A percentile compares a stretch with the other conserved stretches of the same genome.
Evolutionary conservation across 495 filamentous ascomycete genomes (phyloP).

Genomic region (Neurospora sp.): DNA sequence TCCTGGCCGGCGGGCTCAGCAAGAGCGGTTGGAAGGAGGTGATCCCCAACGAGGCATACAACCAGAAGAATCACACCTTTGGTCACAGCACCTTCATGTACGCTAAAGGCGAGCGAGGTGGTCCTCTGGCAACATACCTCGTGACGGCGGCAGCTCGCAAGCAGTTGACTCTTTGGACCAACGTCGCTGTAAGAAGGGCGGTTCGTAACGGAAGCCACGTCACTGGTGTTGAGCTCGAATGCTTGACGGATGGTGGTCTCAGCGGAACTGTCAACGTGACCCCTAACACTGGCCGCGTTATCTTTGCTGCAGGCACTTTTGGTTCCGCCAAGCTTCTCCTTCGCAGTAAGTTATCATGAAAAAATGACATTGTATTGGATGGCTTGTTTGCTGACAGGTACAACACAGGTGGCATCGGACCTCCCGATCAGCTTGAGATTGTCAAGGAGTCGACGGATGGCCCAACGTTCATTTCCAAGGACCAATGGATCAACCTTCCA

Average conservation of each 20-base stretch:
- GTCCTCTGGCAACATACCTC: slow-evolving; percentile 66
- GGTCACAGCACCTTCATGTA: slow-evolving; percentile 63
- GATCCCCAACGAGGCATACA: slow-evolving; percentile 47
- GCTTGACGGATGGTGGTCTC: slow-evolving; percentile 41
- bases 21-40: slow-evolving; percentile 52
- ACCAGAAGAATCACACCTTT: slow-evolving; percentile 55
- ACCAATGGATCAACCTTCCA: slow-evolving; percentile 60
- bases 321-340: slow-evolving; percentile 62
- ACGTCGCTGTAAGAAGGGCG: slow-evolving; percentile 54
- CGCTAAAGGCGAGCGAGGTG: slow-evolving; percentile 52
- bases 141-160: slow-evolving; percentile 45
- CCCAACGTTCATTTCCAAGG: slow-evolving; percentile 33
- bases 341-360: slow-evolving; percentile 23
- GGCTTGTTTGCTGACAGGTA: neutral
- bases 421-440: slow-evolving; percentile 47
- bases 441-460: slow-evolving; percentile 44
- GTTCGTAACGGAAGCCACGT: slow-evolving; percentile 49
- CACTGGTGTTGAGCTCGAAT: slow-evolving; percentile 59
- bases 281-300: slow-evolving; percentile 48
- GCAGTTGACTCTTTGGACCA: slow-evolving; percentile 57
- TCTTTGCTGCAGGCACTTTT: slow-evolving; percentile 60
- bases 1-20: slow-evolving; percentile 45
- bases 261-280: slow-evolving; percentile 51
- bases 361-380: neutral
- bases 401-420: slow-evolving; percentile 48